phyloP scores from a whole-genome alignment of 2,329 filamentous ascomycete species.

The Acarospora socialis region DNA sequence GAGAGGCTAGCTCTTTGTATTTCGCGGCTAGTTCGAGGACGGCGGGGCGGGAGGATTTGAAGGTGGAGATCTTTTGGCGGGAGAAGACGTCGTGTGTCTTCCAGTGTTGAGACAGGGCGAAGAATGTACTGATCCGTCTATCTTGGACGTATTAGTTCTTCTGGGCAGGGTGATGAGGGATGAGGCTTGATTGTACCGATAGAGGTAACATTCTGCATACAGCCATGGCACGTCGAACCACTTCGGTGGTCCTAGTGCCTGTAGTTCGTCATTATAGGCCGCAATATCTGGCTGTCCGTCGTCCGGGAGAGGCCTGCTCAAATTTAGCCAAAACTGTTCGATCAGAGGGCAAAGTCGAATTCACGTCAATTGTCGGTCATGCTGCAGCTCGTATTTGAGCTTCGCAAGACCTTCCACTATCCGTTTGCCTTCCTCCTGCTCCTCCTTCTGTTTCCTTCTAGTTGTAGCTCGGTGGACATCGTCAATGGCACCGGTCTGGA shows the following conservation, averaged over 20 bases:
- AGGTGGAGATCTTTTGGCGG: slow-evolving; percentile 80
- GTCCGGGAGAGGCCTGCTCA: slow-evolving; percentile 52
- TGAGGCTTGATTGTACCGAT: slow-evolving; percentile 39
- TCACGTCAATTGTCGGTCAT: slow-evolving; percentile 66
- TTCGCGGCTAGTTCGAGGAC: slow-evolving; percentile 68
- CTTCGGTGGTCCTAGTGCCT: slow-evolving; percentile 53
- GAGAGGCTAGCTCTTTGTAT: slow-evolving; percentile 58
- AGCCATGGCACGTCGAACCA: slow-evolving; percentile 87
- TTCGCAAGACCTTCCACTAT: slow-evolving; percentile 66
- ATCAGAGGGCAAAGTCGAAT: slow-evolving; percentile 16
- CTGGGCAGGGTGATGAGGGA: background rate
- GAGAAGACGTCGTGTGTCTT: slow-evolving; percentile 80
- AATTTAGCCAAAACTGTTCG: background rate
- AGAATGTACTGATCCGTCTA: slow-evolving; percentile 66
- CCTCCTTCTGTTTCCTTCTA: slow-evolving; percentile 44
- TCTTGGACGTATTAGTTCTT: slow-evolving; percentile 22
- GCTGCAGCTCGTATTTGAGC: slow-evolving; percentile 90
- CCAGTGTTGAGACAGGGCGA: slow-evolving; percentile 67
- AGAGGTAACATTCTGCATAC: slow-evolving; percentile 87
- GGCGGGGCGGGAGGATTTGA: slow-evolving; percentile 78
- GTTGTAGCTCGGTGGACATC: slow-evolving; percentile 74
- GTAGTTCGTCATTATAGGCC: slow-evolving; percentile 74
- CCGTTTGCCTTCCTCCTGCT: slow-evolving; percentile 66
- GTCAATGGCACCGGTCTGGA: slow-evolving; percentile 78
- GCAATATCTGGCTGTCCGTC: slow-evolving; percentile 64